Evolutionary conservation across 306 rosid species (phyloP).

Genomic region (Lathyrus aphaca): DNA sequence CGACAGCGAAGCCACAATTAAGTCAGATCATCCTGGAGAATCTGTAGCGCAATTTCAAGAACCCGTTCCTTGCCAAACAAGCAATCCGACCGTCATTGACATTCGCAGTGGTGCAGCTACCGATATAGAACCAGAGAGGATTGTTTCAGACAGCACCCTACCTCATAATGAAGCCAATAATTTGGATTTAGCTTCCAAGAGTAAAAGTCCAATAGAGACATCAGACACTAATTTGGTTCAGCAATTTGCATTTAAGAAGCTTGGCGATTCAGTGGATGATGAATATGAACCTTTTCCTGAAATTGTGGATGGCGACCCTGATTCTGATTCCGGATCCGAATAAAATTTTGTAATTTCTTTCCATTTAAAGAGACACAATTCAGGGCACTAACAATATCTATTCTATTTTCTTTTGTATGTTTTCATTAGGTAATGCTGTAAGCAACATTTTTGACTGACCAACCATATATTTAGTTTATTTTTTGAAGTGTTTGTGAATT

Average conservation of each 20-base stretch:
- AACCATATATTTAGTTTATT: conserved; percentile 2
- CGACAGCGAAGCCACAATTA: conserved; percentile 41
- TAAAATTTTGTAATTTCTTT: conserved; percentile 22
- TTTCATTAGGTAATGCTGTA: conserved; percentile 24
- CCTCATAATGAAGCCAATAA: conserved; percentile 41
- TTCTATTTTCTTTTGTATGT: not conserved
- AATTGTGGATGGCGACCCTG: conserved; percentile 69
- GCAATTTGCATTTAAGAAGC: conserved; percentile 33
- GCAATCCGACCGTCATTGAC: conserved; percentile 23
- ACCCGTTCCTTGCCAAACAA: conserved; percentile 22
- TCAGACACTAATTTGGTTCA: conserved; percentile 36
- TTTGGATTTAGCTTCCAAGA: conserved; percentile 31
- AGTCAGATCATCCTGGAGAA: conserved; percentile 38
- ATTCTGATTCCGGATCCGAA: conserved; percentile 70
- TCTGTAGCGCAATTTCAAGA: conserved; percentile 14
- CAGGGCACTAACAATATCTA: not conserved
- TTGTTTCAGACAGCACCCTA: conserved; percentile 29
- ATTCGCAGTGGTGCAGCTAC: conserved; percentile 29
- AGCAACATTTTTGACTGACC: conserved; percentile 25
- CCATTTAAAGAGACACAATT: conserved; percentile 17
- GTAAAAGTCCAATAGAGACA: conserved; percentile 29
- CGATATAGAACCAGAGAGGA: conserved; percentile 32
- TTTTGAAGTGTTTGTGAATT: not conserved
- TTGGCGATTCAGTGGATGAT: conserved; percentile 36
- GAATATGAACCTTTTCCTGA: conserved; percentile 71